A percentile compares a stretch with the other conserved stretches of the same genome.
Conservation (phyloP, 441 rosid species). For the Populus hybrid region DNA sequence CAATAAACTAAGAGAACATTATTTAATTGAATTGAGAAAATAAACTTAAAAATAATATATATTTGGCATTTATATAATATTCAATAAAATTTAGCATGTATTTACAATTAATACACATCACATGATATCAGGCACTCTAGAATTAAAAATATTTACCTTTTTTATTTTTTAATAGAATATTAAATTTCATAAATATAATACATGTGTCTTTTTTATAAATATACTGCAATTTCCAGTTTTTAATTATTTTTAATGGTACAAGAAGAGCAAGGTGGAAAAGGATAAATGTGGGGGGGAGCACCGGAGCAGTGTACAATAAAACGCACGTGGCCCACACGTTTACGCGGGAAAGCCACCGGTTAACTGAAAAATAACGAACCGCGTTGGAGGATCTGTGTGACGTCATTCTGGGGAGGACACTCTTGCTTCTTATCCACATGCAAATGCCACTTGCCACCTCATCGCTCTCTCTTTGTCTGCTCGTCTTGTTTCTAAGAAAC, state of each 20-base stretch:
- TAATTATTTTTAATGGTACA: neutral
- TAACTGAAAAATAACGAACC: neutral
- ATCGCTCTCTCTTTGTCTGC: neutral
- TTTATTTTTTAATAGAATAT: no score
- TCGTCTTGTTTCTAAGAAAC: neutral
- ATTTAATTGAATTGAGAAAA: no score
- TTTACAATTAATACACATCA: no score
- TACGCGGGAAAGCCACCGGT: conserved; percentile 18
- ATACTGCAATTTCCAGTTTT: neutral
- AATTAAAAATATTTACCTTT: no score
- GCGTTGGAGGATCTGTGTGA: neutral
- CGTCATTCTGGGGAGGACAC: neutral
- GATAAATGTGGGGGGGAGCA: neutral
- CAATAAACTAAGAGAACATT: no score
- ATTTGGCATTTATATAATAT: no score
- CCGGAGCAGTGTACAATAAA: neutral
- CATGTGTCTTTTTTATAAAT: neutral
- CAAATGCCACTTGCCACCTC: neutral
- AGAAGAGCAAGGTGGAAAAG: neutral
- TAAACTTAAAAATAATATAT: no score
- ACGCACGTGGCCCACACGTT: conserved; percentile 30
- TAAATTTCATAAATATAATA: no score
- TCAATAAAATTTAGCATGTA: no score
- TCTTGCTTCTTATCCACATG: neutral
- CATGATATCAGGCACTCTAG: no score